phyloP scores from a whole-genome alignment of 495 filamentous ascomycete species.

The Xylaria intraflava region DNA sequence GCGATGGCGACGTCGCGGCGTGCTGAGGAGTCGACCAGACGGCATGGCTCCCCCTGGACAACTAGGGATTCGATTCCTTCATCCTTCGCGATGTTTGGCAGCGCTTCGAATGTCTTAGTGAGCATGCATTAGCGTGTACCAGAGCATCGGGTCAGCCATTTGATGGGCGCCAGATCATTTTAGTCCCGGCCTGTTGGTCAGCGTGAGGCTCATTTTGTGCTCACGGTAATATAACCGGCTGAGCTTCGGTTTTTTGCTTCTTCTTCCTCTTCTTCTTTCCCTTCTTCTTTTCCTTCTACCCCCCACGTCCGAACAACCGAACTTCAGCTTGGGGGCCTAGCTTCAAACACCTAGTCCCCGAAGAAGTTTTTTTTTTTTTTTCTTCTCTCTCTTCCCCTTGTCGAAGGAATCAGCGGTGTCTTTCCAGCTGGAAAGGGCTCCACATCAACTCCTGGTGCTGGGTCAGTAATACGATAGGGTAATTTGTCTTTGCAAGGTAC shows the following conservation, averaged over 20 bases:
- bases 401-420: not conserved
- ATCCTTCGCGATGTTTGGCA: constrained; percentile 23
- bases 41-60: constrained; percentile 1
- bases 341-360: constrained; percentile 6
- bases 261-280: no score
- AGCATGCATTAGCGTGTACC: constrained; percentile 35
- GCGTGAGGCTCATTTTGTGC: constrained; percentile 2
- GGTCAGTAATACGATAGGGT: constrained; percentile 1
- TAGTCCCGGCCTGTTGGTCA: not conserved
- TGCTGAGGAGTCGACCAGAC: not conserved
- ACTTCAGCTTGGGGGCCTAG: not conserved
- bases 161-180: constrained; percentile 9
- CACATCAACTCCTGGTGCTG: not conserved
- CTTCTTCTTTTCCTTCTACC: no score
- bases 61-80: not conserved
- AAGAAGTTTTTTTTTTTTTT: no score
- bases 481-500: no score
- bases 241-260: not conserved
- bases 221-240: no score
- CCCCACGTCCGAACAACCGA: no score
- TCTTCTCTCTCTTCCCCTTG: no score
- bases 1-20: not conserved
- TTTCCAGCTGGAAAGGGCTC: not conserved
- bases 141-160: constrained; percentile 31
- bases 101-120: constrained; percentile 16